Percentiles rank a stretch among this genome's conserved stretches.
These are phyloP conservation scores for Graphilbum ipis-grandicollis DNA, from an alignment of 2,329 filamentous ascomycete genomes.

Conservation along the genomic window DNA sequence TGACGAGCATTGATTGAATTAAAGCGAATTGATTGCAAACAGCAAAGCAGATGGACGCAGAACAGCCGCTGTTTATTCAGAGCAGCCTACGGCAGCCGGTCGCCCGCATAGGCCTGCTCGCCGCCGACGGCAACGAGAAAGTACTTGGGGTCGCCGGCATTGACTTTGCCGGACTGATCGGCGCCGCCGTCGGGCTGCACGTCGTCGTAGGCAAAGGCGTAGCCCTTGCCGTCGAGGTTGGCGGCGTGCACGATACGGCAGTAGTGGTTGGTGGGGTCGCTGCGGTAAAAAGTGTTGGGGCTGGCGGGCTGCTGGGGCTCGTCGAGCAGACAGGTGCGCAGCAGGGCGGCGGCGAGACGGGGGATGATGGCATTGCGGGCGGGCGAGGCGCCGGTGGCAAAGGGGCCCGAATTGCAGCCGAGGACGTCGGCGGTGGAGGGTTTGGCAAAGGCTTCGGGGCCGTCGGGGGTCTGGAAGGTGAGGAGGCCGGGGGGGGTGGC, in stretches of 20 bases:
- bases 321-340: conserved; percentile 34
- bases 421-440: conserved; percentile 48
- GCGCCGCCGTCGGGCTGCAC: conserved; percentile 31
- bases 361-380: conserved; percentile 27
- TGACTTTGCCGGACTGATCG: conserved; percentile 39
- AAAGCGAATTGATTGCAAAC: no score
- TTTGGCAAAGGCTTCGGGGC: conserved; percentile 27
- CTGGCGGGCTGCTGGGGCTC: conserved; percentile 12
- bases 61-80: no score
- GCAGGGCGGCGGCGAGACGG: conserved; percentile 28
- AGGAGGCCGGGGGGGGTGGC: no score
- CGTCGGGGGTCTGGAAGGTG: conserved; percentile 8
- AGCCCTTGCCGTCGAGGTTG: conserved; percentile 36
- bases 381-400: conserved; percentile 24
- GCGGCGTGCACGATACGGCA: conserved; percentile 35
- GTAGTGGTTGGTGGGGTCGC: conserved; percentile 38
- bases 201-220: conserved; percentile 46
- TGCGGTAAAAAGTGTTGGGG: conserved; percentile 18
- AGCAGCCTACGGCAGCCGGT: conserved; percentile 4
- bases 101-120: conserved; percentile 12
- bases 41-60: no score
- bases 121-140: conserved; percentile 35
- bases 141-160: conserved; percentile 28
- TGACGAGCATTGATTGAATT: no score
- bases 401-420: conserved; percentile 46